A percentile compares a stretch with the other conserved stretches of the same genome.
Conservation (phyloP, 1,284 basidiomycete genomes). For the Austropuccinia psidii region DNA sequence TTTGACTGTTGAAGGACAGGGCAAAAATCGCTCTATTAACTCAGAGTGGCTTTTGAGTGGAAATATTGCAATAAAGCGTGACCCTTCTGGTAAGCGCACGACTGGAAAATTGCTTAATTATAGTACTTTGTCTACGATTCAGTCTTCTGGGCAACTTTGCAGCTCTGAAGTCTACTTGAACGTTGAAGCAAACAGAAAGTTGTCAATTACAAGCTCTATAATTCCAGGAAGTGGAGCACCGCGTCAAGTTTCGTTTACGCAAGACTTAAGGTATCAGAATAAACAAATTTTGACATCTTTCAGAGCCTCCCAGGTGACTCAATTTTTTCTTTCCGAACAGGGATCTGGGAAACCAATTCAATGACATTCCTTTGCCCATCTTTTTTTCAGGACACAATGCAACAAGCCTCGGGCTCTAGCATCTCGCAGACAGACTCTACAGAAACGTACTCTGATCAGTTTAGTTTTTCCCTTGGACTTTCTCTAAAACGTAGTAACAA, state of each 20-base stretch:
- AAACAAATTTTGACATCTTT: conserved; percentile 15
- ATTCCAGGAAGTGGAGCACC: neutral
- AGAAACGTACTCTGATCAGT: conserved; percentile 11
- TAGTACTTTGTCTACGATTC: neutral
- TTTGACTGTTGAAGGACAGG: conserved; percentile 65
- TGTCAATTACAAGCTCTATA: conserved; percentile 26
- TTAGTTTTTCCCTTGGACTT: conserved; percentile 28
- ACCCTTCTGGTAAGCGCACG: conserved; percentile 14
- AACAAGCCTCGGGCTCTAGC: conserved; percentile 12
- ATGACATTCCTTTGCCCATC: neutral
- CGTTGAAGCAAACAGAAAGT: conserved; percentile 9
- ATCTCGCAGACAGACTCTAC: neutral
- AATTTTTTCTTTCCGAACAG: neutral
- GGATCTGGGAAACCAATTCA: neutral
- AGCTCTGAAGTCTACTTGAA: neutral
- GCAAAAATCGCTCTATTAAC: conserved; percentile 59
- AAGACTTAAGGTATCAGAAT: conserved; percentile 21
- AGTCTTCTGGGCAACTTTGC: neutral
- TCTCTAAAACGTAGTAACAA: neutral
- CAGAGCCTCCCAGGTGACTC: conserved; percentile 4
- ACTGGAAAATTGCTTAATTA: conserved; percentile 24
- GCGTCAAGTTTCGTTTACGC: conserved; percentile 20
- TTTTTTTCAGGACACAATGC: neutral
- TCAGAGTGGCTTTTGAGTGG: conserved; percentile 69
- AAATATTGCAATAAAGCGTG: conserved; percentile 54